Evolutionary conservation across 768 basidiomycete genomes (phyloP), one percentile per base, ranked within the genome.

Genomic region (Podaxis sp.): DNA sequence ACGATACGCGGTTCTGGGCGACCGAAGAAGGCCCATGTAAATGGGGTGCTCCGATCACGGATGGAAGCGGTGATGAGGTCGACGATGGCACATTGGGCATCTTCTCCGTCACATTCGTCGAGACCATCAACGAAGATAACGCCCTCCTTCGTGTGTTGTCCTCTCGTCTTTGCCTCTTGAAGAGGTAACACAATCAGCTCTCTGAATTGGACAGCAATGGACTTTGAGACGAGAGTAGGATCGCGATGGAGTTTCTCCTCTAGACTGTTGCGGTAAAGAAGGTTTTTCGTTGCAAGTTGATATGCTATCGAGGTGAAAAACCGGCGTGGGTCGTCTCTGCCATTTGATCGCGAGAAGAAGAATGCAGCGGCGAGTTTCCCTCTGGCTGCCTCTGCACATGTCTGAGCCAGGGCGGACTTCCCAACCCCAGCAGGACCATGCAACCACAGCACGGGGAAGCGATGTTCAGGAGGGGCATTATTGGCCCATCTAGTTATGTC

Each of bases 351-450:
- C 1, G 54, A 55, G 24, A 55, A 55, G 33, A 55, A 36, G 54
- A 55, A 55, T 3, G 54, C 36, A 33, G 52, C 52, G 12, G 30
- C 52, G 30, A 54, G 52, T 5, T 8, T 15, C n/a, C 52, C 52
- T 19, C 9, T 36, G 8, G 33, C 2, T 2, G 26, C 52, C 19
- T 54, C 52, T 5, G 33, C 52, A 7, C 52, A 54, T 8, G 28
- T 33, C 52, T 54, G 52, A 13, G 52, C 52, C 15, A 54, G 8
- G 13, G 52, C 52, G 7, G 52, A 54, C 19, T 54, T 54, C 17
- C 52, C 52, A 54, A 54, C 52, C n/a, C 33, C 52, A 33, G 52
- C 28, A 6, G 52, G 36, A 30, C 52, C 52, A n/a, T 54, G 52
- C 19, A 54, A n/a, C 52, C 52, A 54, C 17, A 54, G 2, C 4